Percentiles rank a stretch among this genome's conserved stretches.
Evolutionary conservation across 352 stramenopile species (phyloP).

Genomic region (Globisporangium viniferum): DNA sequence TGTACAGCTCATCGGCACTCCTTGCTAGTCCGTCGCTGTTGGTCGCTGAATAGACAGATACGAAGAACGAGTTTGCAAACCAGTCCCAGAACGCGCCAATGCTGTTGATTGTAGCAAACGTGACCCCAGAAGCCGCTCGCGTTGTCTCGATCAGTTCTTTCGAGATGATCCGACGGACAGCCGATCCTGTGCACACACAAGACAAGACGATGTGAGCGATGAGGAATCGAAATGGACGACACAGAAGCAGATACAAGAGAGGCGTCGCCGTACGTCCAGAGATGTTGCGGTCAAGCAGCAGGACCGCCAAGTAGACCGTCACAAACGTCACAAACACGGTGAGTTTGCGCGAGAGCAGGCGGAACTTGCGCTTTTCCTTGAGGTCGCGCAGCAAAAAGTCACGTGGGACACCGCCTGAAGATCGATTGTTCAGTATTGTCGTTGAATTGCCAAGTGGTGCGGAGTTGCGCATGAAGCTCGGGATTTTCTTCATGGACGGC

Average conservation of each 20-base stretch:
- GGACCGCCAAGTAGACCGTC: constrained; percentile 50
- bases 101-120: constrained; percentile 43
- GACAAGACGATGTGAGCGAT: neutral
- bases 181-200: constrained; percentile 29
- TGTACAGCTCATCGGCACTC: constrained; percentile 37
- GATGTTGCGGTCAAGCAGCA: constrained; percentile 71
- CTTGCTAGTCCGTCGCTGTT: constrained; percentile 24
- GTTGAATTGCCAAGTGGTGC: neutral
- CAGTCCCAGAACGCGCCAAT: constrained; percentile 50
- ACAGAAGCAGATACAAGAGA: neutral
- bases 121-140: constrained; percentile 27
- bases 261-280: constrained; percentile 39
- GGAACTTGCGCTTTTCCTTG: constrained; percentile 71
- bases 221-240: neutral
- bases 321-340: constrained; percentile 65
- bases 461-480: constrained; percentile 13
- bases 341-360: constrained; percentile 59
- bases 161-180: constrained; percentile 53
- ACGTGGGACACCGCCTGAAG: constrained; percentile 26
- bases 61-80: constrained; percentile 59
- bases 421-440: constrained; percentile 13
- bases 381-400: constrained; percentile 58
- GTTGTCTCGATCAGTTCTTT: constrained; percentile 47
- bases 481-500: constrained; percentile 13
- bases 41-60: constrained; percentile 35